These are phyloP conservation scores for Flaveria brownii DNA, from an alignment of 129 eudicot species.

Conservation along the genomic window DNA sequence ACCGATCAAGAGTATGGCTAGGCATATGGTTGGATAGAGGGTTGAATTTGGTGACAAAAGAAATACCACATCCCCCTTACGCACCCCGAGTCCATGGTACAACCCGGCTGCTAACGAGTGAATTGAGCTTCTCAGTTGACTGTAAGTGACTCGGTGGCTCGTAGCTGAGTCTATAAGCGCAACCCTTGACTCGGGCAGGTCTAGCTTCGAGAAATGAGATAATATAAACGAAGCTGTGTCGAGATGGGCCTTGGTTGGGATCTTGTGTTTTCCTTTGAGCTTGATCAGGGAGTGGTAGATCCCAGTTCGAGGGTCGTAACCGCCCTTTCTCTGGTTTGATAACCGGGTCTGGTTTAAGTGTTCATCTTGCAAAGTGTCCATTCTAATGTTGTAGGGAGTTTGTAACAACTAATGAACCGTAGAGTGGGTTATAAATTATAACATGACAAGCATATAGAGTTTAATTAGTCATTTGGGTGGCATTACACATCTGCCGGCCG, in stretches of 20 bases:
- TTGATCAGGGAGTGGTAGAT: conserved; percentile 57
- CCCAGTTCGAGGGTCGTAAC: conserved; percentile 54
- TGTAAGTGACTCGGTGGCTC: conserved; percentile 48
- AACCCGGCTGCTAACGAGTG: conserved; percentile 55
- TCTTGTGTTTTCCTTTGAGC: conserved; percentile 45
- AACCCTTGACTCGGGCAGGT: conserved; percentile 47
- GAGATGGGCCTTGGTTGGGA: conserved; percentile 53
- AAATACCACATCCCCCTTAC: conserved; percentile 67
- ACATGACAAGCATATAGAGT: neutral
- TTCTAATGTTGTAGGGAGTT: neutral
- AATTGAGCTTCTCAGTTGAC: conserved; percentile 56
- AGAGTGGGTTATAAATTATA: conserved; percentile 2
- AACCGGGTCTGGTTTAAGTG: conserved; percentile 2
- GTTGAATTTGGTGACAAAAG: conserved; percentile 63
- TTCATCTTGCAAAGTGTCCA: conserved; percentile 37
- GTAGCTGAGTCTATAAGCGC: conserved; percentile 69
- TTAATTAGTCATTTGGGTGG: conserved; percentile 22
- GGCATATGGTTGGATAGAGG: conserved; percentile 66
- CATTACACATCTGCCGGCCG: conserved; percentile 15
- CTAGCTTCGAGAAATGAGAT: conserved; percentile 52
- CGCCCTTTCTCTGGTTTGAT: conserved; percentile 27
- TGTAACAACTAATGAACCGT: neutral
- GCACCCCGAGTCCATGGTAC: conserved; percentile 53
- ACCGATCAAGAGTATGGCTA: conserved; percentile 62
- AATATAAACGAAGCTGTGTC: conserved; percentile 61